Percentiles rank a stretch among this genome's conserved stretches.
Evolutionary conservation across 768 basidiomycete species (phyloP).

Genomic region (Kwoniella shandongensis): DNA sequence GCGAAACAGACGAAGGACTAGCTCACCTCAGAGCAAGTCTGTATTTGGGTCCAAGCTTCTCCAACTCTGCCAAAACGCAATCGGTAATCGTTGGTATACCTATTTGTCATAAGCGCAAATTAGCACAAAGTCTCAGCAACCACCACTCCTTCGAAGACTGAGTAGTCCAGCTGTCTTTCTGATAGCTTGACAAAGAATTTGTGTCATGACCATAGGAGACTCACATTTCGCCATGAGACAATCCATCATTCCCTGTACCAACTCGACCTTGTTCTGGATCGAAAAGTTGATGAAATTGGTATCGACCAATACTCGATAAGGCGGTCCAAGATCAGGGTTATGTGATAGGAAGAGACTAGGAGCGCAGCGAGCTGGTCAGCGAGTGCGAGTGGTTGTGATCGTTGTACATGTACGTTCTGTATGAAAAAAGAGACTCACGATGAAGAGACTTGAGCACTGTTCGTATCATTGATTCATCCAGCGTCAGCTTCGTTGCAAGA

Average conservation of each 20-base stretch:
- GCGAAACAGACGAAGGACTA: neutral
- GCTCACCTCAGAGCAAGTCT: constrained; percentile 87
- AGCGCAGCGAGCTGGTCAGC: too few species aligned
- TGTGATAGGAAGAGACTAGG: constrained; percentile 90
- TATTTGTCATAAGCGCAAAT: constrained; percentile 54
- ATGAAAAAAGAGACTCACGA: constrained; percentile 31
- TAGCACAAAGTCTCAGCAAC: too few species aligned
- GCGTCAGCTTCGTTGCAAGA: neutral
- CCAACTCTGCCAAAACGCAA: constrained; percentile 97
- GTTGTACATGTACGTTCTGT: neutral
- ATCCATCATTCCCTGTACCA: constrained; percentile 99
- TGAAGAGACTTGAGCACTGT: constrained; percentile 45
- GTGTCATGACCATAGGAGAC: constrained; percentile 41
- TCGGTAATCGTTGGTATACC: constrained; percentile 99
- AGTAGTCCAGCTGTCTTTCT: too few species aligned
- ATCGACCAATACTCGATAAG: constrained; percentile 94
- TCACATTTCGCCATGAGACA: constrained; percentile 95
- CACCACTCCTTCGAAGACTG: too few species aligned
- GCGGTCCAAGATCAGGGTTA: constrained; percentile 92
- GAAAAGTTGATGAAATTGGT: constrained; percentile 99
- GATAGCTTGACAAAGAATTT: neutral
- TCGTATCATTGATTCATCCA: constrained; percentile 27
- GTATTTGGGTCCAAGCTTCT: constrained; percentile 94
- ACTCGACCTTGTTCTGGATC: constrained; percentile 94
- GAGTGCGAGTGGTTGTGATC: neutral